Conservation (phyloP, 306 rosid species). For the Heteromeles arbutifolia region DNA sequence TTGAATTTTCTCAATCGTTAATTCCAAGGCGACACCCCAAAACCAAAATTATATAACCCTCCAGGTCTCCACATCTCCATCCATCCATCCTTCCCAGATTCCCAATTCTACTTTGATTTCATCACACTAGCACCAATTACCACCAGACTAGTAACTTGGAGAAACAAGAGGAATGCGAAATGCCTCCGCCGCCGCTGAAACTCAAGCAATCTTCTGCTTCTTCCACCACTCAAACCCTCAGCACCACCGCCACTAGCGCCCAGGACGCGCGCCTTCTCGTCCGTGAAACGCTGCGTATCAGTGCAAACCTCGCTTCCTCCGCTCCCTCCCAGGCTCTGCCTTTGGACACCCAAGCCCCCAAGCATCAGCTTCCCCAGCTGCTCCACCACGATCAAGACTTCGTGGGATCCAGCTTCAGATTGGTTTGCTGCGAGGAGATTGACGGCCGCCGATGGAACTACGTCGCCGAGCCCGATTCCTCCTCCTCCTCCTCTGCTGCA, state of each 20-base stretch:
- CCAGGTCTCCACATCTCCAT: not conserved
- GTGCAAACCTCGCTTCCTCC: conserved; percentile 71
- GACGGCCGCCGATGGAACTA: conserved; percentile 88
- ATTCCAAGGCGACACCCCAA: not conserved
- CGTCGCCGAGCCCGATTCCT: conserved; percentile 55
- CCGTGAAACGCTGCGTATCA: conserved; percentile 80
- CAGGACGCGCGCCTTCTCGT: conserved; percentile 61
- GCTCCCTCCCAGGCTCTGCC: conserved; percentile 23
- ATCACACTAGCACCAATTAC: not conserved
- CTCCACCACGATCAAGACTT: conserved; percentile 23
- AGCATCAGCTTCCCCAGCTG: not conserved
- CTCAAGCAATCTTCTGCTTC: conserved; percentile 13
- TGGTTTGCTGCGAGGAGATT: conserved; percentile 83
- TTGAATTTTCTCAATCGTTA: not conserved
- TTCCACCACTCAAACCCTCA: conserved; percentile 31
- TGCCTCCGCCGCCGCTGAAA: not conserved
- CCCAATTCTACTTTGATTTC: not conserved
- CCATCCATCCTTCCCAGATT: no score
- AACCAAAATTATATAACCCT: not conserved
- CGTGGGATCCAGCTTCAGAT: conserved; percentile 36
- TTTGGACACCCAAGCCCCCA: not conserved
- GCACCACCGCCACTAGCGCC: conserved; percentile 23
- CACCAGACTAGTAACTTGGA: not conserved
- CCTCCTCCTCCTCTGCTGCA: conserved; percentile 10
- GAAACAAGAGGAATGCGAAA: not conserved